Percentiles rank a stretch among this genome's conserved stretches.
Evolutionary conservation across 139 green algal species (phyloP).

Genomic region (Pedinophyceae sp.): DNA sequence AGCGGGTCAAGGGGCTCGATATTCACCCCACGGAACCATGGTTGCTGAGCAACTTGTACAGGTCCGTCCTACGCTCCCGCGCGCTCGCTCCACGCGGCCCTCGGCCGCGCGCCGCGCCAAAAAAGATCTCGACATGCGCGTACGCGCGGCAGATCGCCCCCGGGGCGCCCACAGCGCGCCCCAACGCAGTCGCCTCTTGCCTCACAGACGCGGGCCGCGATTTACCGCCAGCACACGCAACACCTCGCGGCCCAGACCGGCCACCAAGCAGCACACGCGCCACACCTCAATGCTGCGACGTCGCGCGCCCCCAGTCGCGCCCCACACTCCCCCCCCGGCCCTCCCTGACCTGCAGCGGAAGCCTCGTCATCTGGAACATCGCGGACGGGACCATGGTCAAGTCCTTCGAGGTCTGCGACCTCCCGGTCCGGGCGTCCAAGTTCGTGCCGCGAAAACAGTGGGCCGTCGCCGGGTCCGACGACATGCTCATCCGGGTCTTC

Average conservation of each 20-base stretch:
- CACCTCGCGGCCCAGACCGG: too few relatives aligned
- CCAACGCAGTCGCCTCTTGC: too few relatives aligned
- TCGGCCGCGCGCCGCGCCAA: too few relatives aligned
- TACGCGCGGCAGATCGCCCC: too few relatives aligned
- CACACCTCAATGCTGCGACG: too few relatives aligned
- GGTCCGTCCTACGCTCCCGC: conserved; percentile 9
- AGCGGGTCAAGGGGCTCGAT: conserved; percentile 96
- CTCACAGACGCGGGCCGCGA: too few relatives aligned
- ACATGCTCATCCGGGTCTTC: conserved; percentile 97
- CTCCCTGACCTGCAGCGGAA: too few relatives aligned
- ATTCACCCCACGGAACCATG: conserved; percentile 97
- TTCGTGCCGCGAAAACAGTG: conserved; percentile 96
- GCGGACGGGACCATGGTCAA: conserved; percentile 73
- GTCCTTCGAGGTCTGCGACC: conserved; percentile 92
- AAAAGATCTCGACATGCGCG: too few relatives aligned
- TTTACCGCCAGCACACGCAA: too few relatives aligned
- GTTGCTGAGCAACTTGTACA: conserved; percentile 94
- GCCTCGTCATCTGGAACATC: conserved; percentile 1
- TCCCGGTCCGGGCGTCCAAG: conserved; percentile 88
- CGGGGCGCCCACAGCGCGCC: too few relatives aligned
- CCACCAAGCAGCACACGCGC: too few relatives aligned
- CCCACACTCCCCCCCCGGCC: background rate
- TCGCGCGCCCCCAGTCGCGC: background rate
- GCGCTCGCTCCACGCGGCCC: too few relatives aligned
- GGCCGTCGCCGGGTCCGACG: conserved; percentile 82